Percentiles rank a stretch among this genome's conserved stretches.
Conservation (phyloP, 306 rosid species). For the Geum urbanum region DNA sequence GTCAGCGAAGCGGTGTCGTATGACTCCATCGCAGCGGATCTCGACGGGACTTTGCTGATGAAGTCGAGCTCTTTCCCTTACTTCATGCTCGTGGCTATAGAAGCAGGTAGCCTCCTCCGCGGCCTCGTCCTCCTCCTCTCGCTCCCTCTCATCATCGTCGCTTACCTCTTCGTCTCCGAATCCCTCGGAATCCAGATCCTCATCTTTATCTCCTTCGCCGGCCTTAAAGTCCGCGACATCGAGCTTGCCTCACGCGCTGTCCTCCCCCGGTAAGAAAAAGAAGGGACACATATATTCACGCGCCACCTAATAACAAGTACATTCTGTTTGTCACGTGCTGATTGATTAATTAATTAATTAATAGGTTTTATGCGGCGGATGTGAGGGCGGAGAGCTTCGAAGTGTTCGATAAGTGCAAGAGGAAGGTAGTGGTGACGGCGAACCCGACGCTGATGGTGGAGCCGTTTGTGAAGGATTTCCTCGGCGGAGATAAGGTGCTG, state of each 20-base stretch:
- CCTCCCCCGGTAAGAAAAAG: slow-evolving; percentile 55
- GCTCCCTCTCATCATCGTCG: slow-evolving; percentile 60
- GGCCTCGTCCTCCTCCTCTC: slow-evolving; percentile 86
- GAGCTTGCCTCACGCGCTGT: slow-evolving; percentile 93
- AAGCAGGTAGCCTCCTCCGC: slow-evolving; percentile 91
- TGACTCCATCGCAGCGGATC: slow-evolving; percentile 82
- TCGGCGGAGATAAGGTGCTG: slow-evolving; percentile 80
- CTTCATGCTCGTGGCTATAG: slow-evolving; percentile 94
- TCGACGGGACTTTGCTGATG: slow-evolving; percentile 81
- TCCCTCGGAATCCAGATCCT: slow-evolving; percentile 90
- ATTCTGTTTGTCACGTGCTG: not conserved
- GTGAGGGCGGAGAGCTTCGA: slow-evolving; percentile 86
- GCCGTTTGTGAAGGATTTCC: slow-evolving; percentile 74
- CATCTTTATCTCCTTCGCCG: slow-evolving; percentile 85
- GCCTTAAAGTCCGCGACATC: slow-evolving; percentile 84
- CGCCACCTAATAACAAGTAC: too few species aligned
- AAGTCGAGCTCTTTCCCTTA: slow-evolving; percentile 80
- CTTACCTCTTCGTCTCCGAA: slow-evolving; percentile 85
- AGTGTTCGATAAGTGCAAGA: slow-evolving; percentile 72
- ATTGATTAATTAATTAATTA: not conserved
- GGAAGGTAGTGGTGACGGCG: slow-evolving; percentile 91
- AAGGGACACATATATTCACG: too few species aligned
- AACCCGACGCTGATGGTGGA: slow-evolving; percentile 95
- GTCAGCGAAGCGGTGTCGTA: slow-evolving; percentile 22
- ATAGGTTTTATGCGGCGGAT: slow-evolving; percentile 87